Percentiles rank a stretch among this genome's conserved stretches.
phyloP scores from a whole-genome alignment of 2,329 filamentous ascomycete genomes.

The Hypoxylon sp. region DNA sequence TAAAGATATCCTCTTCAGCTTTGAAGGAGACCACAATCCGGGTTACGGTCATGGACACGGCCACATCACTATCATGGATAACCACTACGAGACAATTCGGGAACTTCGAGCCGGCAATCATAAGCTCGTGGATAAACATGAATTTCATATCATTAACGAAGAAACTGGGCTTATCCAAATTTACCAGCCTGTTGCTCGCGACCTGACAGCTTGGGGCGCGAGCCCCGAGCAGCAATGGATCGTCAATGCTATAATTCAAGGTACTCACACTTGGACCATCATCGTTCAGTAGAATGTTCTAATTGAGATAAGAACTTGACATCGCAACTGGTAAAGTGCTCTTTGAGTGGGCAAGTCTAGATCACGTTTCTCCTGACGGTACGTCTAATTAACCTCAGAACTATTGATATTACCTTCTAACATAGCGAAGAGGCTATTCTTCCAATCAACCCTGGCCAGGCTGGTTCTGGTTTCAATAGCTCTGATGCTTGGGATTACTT shows the following conservation, averaged over 20 bases:
- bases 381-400: slow-evolving; percentile 50
- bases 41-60: slow-evolving; percentile 69
- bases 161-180: slow-evolving; percentile 68
- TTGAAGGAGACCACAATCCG: slow-evolving; percentile 68
- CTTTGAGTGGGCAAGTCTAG: slow-evolving; percentile 72
- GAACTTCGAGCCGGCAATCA: slow-evolving; percentile 68
- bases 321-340: slow-evolving; percentile 68
- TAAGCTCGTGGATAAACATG: slow-evolving; percentile 67
- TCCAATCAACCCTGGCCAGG: slow-evolving; percentile 63
- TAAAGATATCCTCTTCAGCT: slow-evolving; percentile 67
- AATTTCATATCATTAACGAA: slow-evolving; percentile 69
- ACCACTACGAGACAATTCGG: slow-evolving; percentile 68
- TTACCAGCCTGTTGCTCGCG: slow-evolving; percentile 65
- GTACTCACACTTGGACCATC: slow-evolving; percentile 49
- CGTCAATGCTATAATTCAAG: slow-evolving; percentile 68
- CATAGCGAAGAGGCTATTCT: slow-evolving; percentile 60
- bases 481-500: slow-evolving; percentile 67
- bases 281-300: neutral
- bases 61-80: slow-evolving; percentile 67
- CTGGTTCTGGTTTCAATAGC: slow-evolving; percentile 49
- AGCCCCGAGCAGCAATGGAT: slow-evolving; percentile 68
- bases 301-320: slow-evolving; percentile 58
- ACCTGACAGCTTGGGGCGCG: slow-evolving; percentile 63
- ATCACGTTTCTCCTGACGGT: slow-evolving; percentile 68
- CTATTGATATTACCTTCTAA: slow-evolving; percentile 2